These are phyloP conservation scores for Hyphopichia homilentoma DNA, from an alignment of 805 yeast genomes.

Conservation along the genomic window DNA sequence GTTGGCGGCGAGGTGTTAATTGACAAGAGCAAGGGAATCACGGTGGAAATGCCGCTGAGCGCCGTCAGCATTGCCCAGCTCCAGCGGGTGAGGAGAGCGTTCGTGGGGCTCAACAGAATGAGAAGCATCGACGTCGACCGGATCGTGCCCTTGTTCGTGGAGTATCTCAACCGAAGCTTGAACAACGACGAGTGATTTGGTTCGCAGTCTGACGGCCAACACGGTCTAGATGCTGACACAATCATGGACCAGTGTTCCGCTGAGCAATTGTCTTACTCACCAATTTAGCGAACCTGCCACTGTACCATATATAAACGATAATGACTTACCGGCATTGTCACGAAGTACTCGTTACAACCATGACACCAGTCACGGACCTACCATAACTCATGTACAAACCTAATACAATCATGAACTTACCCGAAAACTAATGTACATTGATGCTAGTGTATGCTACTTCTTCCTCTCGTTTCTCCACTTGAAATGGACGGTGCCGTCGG, in stretches of 20 bases:
- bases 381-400: too few species aligned
- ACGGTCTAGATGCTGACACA: too few species aligned
- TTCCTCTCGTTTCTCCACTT: constrained; percentile 86
- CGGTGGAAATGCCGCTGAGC: constrained; percentile 60
- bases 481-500: constrained; percentile 65
- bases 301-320: too few species aligned
- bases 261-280: too few species aligned
- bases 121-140: constrained; percentile 68
- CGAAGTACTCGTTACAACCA: too few species aligned
- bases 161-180: constrained; percentile 67
- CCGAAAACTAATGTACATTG: background rate
- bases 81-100: constrained; percentile 80
- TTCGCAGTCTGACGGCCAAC: too few species aligned
- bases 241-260: too few species aligned
- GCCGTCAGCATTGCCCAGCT: constrained; percentile 69
- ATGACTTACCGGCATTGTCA: too few species aligned
- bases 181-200: constrained; percentile 20
- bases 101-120: constrained; percentile 75
- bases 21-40: constrained; percentile 38
- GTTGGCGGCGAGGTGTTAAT: constrained; percentile 51
- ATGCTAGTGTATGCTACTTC: too few species aligned
- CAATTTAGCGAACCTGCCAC: too few species aligned
- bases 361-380: too few species aligned
- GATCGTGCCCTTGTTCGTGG: constrained; percentile 70
- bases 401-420: too few species aligned